Conservation (phyloP, 805 yeast genomes). For the Scheffersomyces lignosus region DNA sequence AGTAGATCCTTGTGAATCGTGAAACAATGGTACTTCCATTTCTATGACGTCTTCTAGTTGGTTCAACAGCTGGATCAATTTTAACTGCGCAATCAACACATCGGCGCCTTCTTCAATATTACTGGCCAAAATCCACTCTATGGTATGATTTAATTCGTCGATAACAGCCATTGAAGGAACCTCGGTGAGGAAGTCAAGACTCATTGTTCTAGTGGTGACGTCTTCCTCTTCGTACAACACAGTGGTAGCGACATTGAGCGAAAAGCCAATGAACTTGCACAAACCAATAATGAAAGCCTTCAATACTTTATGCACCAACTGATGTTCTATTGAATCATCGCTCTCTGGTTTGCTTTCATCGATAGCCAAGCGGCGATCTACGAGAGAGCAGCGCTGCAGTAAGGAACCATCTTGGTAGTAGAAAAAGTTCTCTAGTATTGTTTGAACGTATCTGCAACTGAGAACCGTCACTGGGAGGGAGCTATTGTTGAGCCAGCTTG, state of each 20-base stretch:
- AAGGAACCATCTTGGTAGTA: not conserved
- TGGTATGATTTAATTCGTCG: conserved; percentile 32
- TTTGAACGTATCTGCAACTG: conserved; percentile 72
- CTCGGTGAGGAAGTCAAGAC: conserved; percentile 34
- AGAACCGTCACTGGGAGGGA: conserved; percentile 76
- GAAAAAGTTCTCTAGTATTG: conserved; percentile 43
- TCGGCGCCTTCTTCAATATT: conserved; percentile 9
- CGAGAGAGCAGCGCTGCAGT: not conserved
- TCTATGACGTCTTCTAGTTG: conserved; percentile 20
- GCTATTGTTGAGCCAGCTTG: conserved; percentile 76
- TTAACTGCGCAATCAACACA: conserved; percentile 21
- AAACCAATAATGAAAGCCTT: conserved; percentile 53
- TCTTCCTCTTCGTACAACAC: conserved; percentile 77
- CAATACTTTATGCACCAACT: conserved; percentile 51
- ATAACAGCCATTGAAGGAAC: conserved; percentile 21
- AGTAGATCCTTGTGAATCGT: not conserved
- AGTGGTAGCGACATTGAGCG: conserved; percentile 50
- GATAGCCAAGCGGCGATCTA: not conserved
- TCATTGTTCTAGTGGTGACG: conserved; percentile 63
- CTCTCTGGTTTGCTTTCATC: not conserved
- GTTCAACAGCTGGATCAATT: conserved; percentile 27
- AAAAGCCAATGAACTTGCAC: conserved; percentile 52
- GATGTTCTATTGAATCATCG: conserved; percentile 15
- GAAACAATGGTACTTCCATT: conserved; percentile 12
- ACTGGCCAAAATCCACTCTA: conserved; percentile 28